Evolutionary conservation across 2,329 filamentous ascomycete genomes (phyloP).

Genomic region (Xylariaceae sp.): DNA sequence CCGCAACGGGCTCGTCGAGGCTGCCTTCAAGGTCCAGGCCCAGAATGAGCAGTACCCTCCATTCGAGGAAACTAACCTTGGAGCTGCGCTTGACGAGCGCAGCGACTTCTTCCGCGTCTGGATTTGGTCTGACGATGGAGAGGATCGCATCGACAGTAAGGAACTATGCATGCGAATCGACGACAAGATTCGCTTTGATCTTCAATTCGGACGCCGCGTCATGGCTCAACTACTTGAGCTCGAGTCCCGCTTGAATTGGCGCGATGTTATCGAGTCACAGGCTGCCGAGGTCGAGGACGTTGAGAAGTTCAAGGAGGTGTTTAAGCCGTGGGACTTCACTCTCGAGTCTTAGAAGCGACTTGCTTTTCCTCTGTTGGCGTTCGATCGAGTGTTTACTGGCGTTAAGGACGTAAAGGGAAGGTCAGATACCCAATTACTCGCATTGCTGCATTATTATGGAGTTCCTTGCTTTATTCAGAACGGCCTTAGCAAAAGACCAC

Average conservation of each 20-base stretch:
- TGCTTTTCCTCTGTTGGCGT: no score
- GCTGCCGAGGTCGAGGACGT: slow-evolving; percentile 78
- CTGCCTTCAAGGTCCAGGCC: slow-evolving; percentile 82
- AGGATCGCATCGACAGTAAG: slow-evolving; percentile 57
- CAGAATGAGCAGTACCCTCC: slow-evolving; percentile 63
- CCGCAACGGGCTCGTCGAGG: slow-evolving; percentile 71
- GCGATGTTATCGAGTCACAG: slow-evolving; percentile 72
- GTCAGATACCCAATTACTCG: no score
- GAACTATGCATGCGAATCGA: slow-evolving; percentile 72
- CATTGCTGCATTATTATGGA: slow-evolving; percentile 16
- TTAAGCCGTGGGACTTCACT: slow-evolving; percentile 85
- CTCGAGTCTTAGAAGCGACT: slow-evolving; percentile 26
- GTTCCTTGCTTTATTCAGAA: background rate
- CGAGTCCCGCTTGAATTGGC: slow-evolving; percentile 78
- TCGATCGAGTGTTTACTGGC: slow-evolving; percentile 15
- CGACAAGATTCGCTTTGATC: slow-evolving; percentile 71
- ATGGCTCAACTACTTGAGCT: slow-evolving; percentile 82
- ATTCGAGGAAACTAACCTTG: slow-evolving; percentile 47
- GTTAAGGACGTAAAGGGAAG: slow-evolving; percentile 17
- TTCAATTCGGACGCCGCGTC: slow-evolving; percentile 86
- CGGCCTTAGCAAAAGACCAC: background rate
- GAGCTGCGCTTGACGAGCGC: slow-evolving; percentile 45
- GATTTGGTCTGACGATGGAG: slow-evolving; percentile 64
- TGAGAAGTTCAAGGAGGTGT: slow-evolving; percentile 73
- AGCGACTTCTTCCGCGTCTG: slow-evolving; percentile 77